These are phyloP conservation scores for Aegilops bicornis DNA, from an alignment of 176 grass and related monocot genomes.

Conservation along the genomic window DNA sequence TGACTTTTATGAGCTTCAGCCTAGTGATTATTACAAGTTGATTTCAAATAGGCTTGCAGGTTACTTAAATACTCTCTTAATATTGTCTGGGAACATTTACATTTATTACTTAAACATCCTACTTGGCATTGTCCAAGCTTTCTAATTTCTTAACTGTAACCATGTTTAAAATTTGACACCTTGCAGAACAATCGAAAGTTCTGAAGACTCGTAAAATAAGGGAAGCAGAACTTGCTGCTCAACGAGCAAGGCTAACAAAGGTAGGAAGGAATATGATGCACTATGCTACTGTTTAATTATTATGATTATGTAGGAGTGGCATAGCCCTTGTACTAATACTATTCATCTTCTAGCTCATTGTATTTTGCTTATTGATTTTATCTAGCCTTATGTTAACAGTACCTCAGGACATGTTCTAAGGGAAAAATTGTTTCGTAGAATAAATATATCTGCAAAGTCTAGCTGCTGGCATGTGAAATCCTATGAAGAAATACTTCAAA, in stretches of 20 bases:
- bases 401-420: slow-evolving; percentile 11
- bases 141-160: slow-evolving; percentile 1
- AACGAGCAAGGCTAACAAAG: slow-evolving; percentile 76
- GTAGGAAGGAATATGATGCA: slow-evolving; percentile 27
- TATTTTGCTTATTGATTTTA: neutral
- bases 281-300: neutral
- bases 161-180: slow-evolving; percentile 24
- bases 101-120: slow-evolving; percentile 1
- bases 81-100: slow-evolving; percentile 9
- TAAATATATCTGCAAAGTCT: slow-evolving; percentile 1
- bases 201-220: slow-evolving; percentile 87
- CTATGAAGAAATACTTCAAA: neutral
- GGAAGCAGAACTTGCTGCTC: slow-evolving; percentile 84
- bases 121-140: neutral
- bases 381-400: neutral
- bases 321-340: neutral
- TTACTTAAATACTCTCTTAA: slow-evolving; percentile 18
- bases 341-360: neutral
- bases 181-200: slow-evolving; percentile 63
- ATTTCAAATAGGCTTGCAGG: slow-evolving; percentile 67
- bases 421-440: neutral
- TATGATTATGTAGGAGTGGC: neutral
- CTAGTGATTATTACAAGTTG: slow-evolving; percentile 75
- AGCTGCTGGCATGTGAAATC: neutral
- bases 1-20: slow-evolving; percentile 90